A percentile compares a stretch with the other conserved stretches of the same genome.
phyloP scores from a whole-genome alignment of 2,329 filamentous ascomycete species.

The Stenocarpella maydis region DNA sequence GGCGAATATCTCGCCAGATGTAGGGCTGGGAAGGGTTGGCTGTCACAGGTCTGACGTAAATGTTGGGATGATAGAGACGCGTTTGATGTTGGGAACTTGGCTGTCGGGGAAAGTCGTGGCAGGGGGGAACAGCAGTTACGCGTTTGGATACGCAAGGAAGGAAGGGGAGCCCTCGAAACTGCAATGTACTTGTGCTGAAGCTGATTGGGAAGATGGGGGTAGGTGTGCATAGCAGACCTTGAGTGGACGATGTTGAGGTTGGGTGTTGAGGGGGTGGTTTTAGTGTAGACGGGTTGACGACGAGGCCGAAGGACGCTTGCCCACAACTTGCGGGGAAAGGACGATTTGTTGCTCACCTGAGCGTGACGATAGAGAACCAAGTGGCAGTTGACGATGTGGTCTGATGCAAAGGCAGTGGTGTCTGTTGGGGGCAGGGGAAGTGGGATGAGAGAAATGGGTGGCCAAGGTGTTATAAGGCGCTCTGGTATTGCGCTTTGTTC shows the following conservation, averaged over 20 bases:
- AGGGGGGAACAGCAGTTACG: background rate
- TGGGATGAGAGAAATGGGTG: background rate
- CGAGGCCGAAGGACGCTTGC: background rate
- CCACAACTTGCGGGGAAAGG: background rate
- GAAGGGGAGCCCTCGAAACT: background rate
- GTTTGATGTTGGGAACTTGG: background rate
- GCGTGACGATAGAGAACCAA: background rate
- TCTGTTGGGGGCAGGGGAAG: background rate
- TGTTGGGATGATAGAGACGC: background rate
- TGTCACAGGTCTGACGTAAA: background rate
- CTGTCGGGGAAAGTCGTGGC: background rate
- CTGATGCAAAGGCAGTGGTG: background rate
- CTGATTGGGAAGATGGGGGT: background rate
- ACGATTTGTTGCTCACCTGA: slow-evolving; percentile 16
- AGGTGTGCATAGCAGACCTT: background rate
- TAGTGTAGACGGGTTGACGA: background rate
- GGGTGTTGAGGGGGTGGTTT: background rate
- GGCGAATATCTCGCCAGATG: background rate
- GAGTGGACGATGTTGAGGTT: background rate
- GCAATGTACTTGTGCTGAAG: background rate
- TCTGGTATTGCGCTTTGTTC: background rate
- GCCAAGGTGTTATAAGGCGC: background rate
- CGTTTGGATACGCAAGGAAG: background rate
- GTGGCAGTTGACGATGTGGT: background rate
- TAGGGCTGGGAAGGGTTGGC: background rate